phyloP scores from a whole-genome alignment of 768 basidiomycete species.

The Naganishia friedmannii region DNA sequence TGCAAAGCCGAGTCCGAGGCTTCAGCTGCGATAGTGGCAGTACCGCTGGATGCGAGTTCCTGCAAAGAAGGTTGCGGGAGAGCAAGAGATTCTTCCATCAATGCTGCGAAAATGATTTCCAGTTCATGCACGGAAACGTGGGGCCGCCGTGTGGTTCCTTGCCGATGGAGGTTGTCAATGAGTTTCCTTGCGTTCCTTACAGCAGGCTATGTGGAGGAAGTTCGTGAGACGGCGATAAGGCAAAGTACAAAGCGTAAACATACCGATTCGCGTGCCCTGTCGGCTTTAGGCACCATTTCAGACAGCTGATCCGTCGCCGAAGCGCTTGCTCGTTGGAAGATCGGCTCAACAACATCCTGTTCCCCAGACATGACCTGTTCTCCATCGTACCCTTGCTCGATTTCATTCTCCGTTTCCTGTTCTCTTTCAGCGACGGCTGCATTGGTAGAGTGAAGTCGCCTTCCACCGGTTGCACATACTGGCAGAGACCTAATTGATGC shows the following conservation, averaged over 20 bases:
- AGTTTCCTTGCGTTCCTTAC: neutral
- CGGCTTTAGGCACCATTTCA: no score
- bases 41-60: neutral
- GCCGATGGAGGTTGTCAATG: neutral
- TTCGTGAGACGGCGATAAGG: neutral
- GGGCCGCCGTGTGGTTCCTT: neutral
- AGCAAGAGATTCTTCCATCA: conserved; percentile 16
- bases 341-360: neutral
- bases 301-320: no score
- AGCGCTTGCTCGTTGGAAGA: no score
- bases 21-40: neutral
- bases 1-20: neutral
- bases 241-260: neutral
- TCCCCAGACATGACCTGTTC: neutral
- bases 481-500: neutral
- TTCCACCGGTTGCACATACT: neutral
- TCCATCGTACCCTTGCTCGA: neutral
- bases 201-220: neutral
- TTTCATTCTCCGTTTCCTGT: conserved; percentile 1
- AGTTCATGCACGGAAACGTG: conserved; percentile 6
- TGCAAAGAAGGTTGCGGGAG: neutral
- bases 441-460: conserved; percentile 1
- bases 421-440: conserved; percentile 1
- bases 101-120: conserved; percentile 12
- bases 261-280: neutral